A percentile compares a stretch with the other conserved stretches of the same genome.
phyloP scores from a whole-genome alignment of 306 rosid genomes.

The Rosa persica region DNA sequence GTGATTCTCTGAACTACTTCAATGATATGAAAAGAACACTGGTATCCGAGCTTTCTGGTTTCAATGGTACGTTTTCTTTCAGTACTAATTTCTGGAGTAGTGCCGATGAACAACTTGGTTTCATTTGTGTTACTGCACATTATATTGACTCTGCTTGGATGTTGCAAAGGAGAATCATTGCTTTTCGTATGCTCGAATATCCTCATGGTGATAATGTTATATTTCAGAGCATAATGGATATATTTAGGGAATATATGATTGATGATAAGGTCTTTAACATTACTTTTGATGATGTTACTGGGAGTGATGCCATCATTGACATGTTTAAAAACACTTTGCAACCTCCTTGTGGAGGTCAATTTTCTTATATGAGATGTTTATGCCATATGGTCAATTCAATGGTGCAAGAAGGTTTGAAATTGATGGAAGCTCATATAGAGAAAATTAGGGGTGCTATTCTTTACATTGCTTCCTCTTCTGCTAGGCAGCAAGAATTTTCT shows the following conservation, averaged over 20 bases:
- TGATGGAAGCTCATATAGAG: conserved; percentile 5
- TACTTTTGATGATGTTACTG: neutral
- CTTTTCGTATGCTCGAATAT: neutral
- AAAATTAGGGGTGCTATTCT: conserved; percentile 1
- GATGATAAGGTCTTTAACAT: neutral
- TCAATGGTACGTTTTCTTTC: neutral
- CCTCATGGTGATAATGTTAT: neutral
- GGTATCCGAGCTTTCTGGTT: neutral
- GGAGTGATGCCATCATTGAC: neutral
- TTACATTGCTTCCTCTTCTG: conserved; percentile 1
- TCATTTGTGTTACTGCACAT: conserved; percentile 5
- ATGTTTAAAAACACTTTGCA: neutral
- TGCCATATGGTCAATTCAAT: neutral
- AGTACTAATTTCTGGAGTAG: neutral
- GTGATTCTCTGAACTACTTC: neutral
- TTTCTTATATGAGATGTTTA: conserved; percentile 11
- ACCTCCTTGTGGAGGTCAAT: neutral
- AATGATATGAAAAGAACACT: neutral
- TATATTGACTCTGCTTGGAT: neutral
- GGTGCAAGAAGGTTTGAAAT: conserved; percentile 1
- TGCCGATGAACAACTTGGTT: neutral
- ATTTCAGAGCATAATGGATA: neutral
- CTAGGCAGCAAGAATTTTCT: neutral
- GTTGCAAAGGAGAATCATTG: neutral
- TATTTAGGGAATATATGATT: neutral